phyloP scores from a whole-genome alignment of 2,329 filamentous ascomycete genomes.

The Phialocephala subalpina region DNA sequence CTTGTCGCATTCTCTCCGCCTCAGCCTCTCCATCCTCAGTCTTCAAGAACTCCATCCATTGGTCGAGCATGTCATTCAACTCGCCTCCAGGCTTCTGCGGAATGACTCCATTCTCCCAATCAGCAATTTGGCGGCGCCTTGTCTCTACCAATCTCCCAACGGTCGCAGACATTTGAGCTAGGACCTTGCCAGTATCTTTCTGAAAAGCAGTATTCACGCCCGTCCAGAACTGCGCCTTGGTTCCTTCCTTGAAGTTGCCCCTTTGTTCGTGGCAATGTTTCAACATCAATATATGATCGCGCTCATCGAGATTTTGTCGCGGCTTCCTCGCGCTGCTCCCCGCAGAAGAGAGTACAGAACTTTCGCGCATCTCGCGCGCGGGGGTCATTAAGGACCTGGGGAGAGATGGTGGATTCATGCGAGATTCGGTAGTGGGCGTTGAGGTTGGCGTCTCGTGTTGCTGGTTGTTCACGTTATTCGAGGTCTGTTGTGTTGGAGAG shows the following conservation, averaged over 20 bases:
- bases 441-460: conserved; percentile 32
- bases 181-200: conserved; percentile 41
- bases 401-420: conserved; percentile 43
- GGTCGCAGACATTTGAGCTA: conserved; percentile 46
- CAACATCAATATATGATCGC: conserved; percentile 43
- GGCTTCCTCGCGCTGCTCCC: conserved; percentile 43
- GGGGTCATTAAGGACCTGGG: conserved; percentile 42
- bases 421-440: conserved; percentile 38
- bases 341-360: conserved; percentile 39
- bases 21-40: conserved; percentile 44
- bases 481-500: conserved; percentile 23
- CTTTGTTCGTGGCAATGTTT: conserved; percentile 43
- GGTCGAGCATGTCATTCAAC: conserved; percentile 41
- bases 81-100: conserved; percentile 42
- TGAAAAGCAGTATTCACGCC: conserved; percentile 43
- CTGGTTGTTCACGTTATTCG: conserved; percentile 30
- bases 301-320: conserved; percentile 44
- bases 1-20: conserved; percentile 44
- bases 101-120: conserved; percentile 44
- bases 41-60: conserved; percentile 45
- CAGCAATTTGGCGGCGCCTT: conserved; percentile 41
- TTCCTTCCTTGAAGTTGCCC: conserved; percentile 43
- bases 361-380: conserved; percentile 42
- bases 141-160: conserved; percentile 43
- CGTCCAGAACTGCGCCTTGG: conserved; percentile 44